A percentile compares a stretch with the other conserved stretches of the same genome.
phyloP scores from a whole-genome alignment of 331 rosid species.

The Prunus yedoensis region DNA sequence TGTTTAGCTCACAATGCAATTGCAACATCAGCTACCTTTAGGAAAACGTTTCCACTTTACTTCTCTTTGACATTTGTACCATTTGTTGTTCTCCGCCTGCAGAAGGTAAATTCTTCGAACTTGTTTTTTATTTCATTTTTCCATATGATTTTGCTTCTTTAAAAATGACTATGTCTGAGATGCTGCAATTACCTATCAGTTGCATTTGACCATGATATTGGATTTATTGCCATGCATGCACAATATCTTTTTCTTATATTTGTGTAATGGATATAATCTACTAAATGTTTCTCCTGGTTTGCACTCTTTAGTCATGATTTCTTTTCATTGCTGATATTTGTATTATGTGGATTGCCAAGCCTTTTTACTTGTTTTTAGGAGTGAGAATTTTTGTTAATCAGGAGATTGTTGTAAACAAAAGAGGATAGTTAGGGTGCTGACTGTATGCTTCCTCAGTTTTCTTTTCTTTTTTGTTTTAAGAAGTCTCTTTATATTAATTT shows the following conservation, averaged over 20 bases:
- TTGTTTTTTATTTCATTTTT: not conserved
- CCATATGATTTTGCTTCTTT: not conserved
- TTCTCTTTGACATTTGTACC: conserved; percentile 98
- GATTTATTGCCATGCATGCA: not conserved
- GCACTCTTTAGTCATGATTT: not conserved
- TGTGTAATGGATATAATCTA: too few species aligned
- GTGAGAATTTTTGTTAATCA: not conserved
- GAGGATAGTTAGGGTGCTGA: not conserved
- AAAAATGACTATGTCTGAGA: not conserved
- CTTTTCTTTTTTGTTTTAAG: not conserved
- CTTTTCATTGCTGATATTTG: not conserved
- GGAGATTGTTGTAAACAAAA: conserved; percentile 1
- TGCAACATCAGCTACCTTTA: conserved; percentile 84
- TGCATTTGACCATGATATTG: not conserved
- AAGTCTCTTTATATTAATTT: conserved; percentile 9
- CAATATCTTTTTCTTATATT: not conserved
- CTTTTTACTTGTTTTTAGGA: not conserved
- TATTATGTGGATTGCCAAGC: not conserved
- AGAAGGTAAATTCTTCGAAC: conserved; percentile 61
- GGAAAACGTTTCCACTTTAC: conserved; percentile 94
- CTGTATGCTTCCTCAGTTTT: not conserved
- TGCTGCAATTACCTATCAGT: not conserved
- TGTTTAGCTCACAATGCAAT: conserved; percentile 71
- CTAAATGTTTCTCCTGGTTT: too few species aligned
- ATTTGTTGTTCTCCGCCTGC: conserved; percentile 84